Evolutionary conservation across 148 eudicot genomes (phyloP).

Genomic region (Nyssa sinensis): DNA sequence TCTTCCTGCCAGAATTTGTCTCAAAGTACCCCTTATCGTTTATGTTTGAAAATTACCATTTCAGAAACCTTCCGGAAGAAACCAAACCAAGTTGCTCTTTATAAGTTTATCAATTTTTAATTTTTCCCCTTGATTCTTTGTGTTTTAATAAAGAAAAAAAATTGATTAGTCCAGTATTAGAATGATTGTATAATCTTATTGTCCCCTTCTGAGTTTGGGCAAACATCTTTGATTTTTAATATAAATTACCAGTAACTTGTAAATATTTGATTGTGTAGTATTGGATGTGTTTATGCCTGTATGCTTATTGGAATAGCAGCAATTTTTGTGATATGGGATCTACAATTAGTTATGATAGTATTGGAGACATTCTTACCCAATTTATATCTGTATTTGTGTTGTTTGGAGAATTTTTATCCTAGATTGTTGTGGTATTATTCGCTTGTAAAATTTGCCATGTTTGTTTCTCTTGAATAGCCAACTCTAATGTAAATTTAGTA

Average conservation of each 20-base stretch:
- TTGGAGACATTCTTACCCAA: too few relatives aligned
- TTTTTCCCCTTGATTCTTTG: too few relatives aligned
- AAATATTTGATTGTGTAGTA: not conserved
- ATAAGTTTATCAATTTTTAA: too few relatives aligned
- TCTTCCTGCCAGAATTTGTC: slow-evolving; percentile 1
- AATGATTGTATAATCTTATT: not conserved
- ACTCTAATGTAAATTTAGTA: too few relatives aligned
- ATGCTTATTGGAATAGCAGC: not conserved
- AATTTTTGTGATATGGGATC: too few relatives aligned
- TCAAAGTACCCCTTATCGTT: not conserved
- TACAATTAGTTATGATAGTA: too few relatives aligned
- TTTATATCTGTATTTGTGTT: too few relatives aligned
- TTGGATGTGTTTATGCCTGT: not conserved
- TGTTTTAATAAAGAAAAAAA: slow-evolving; percentile 12
- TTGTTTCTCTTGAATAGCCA: too few relatives aligned
- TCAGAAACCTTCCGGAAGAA: not conserved
- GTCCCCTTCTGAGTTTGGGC: not conserved
- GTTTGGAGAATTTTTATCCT: too few relatives aligned
- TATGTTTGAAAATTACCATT: not conserved
- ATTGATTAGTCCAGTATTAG: not conserved
- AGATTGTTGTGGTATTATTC: too few relatives aligned
- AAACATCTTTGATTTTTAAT: not conserved
- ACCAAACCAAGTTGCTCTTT: not conserved
- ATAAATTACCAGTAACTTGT: not conserved
- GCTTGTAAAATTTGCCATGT: too few relatives aligned